These are phyloP conservation scores for Rubroboletus satanas DNA, from an alignment of 768 basidiomycete genomes.

Conservation along the genomic window DNA sequence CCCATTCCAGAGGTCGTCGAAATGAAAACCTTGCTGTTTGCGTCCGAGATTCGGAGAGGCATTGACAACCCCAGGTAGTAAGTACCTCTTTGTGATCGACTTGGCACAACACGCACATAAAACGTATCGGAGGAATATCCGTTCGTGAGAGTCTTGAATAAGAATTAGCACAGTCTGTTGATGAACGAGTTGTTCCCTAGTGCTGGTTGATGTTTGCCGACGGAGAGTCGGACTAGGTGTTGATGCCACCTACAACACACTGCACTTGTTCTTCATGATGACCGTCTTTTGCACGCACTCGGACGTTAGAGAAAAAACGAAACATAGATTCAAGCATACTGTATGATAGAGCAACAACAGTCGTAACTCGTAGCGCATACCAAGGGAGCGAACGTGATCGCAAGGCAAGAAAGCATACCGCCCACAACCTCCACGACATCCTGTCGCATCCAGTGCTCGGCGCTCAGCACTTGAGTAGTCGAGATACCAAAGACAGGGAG, in stretches of 20 bases:
- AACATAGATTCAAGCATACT: constrained; percentile 23
- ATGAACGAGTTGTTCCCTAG: neutral
- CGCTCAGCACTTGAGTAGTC: neutral
- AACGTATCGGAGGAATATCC: neutral
- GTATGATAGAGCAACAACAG: constrained; percentile 7
- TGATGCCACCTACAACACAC: too few species aligned
- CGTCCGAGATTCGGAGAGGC: neutral
- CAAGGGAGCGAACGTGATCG: neutral
- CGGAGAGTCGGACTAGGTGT: neutral
- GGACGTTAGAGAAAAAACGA: neutral
- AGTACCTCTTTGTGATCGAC: neutral
- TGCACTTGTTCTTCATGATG: too few species aligned
- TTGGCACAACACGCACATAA: too few species aligned
- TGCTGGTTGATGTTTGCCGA: neutral
- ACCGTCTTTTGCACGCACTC: neutral
- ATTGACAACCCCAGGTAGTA: neutral
- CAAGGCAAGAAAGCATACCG: neutral
- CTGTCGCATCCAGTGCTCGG: neutral
- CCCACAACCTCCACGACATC: neutral
- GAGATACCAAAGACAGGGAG: neutral
- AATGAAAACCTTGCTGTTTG: neutral
- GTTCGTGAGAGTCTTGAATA: neutral
- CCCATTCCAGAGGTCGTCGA: neutral
- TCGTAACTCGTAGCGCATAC: neutral
- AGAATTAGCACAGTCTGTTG: neutral